Base-by-base conservation (phyloP, 345 rosid species). In the Gossypium mustelinum region DNA sequence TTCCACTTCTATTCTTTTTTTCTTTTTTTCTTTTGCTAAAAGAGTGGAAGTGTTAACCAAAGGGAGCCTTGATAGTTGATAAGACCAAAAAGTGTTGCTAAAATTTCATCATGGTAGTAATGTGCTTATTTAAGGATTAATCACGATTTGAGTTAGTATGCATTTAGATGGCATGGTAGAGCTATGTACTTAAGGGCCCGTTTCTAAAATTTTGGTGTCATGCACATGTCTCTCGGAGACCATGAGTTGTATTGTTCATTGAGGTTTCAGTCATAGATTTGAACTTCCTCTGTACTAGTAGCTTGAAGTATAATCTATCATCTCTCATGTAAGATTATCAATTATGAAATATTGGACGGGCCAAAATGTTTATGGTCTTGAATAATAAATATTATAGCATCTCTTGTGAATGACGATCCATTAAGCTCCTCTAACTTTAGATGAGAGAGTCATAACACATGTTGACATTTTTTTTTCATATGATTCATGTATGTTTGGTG, bases 401-500 rank as follows among this genome's bases (percentile, higher is more conserved):
- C 58, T 54, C 29, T 41, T 74, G 65, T 69, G 39, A 73, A 59
- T 70, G 68, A 45, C 55, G 61, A 25, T 55, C 71, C 60, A 7
- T 71, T 60, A 66, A 72, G 72, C 77, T 60, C 67, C 70, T 74
- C 61, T 64, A 75, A 57, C 62, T 70, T 29, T 72, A 43, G 81
- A 68, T 58, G 12, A 66, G 73, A 75, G 78, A 58, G 69, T 63
- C 52, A 41, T 72, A 55, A 13, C 47, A 61, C 67, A 43, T 41
- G n/a, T 34, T 34, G 41, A 34, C 41, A 63, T 77, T 48, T 9
- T 61, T 77, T 82, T 73, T 80, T 70, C 75, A 62, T 74, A 57
- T 81, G 77, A 77, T 84, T 85, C 79, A 82, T 80, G 72, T 78
- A 74, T 84, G 83, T 75, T 78, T 88, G 86, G 80, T 87, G 87